Base-by-base conservation (phyloP, 164 flowering plant species). In the Piper betle region DNA sequence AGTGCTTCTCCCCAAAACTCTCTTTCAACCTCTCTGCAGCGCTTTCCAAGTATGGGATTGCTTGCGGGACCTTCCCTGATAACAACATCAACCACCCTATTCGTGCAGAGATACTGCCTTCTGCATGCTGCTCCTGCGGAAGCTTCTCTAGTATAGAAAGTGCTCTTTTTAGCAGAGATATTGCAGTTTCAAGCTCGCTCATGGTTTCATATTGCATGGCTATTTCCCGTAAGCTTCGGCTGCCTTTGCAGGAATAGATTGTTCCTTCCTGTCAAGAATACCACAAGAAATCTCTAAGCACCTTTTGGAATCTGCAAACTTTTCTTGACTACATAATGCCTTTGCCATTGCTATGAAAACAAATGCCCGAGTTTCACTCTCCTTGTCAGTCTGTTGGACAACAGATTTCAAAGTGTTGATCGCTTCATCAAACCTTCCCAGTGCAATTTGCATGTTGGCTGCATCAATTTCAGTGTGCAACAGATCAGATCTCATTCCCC, bases 1-100 rank as follows among this genome's bases (percentile, higher is more conserved):
- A 92, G 75, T 89, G 98, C 66, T 83, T 85, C 17, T 85, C 57
- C 50, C 97, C 98, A 75, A 89, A 92, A 74, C 97, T 77, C 73
- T 86, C 96, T 71, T 74, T 84, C 73, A 89, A 66, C 52, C 74
- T 86, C 63, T 89, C 91, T 0, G 79, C 96, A 20, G 90, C 98
- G 75, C 77, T 82, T 79, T 92, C 98, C 83, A 92, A 72, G 69
- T 80, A 87, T 16, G 94, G 87, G 65, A 92, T 78, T 39, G 97
- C 89, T 72, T 86, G 78, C 13, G 74, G 65, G 53, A 89, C 98
- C 70, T 83, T 82, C 43, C 96, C 98, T 0, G 86, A 84, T 74
- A 92, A 63, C 62, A 89, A 42, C 65, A 85, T 87, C 68, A 92
- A 69, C 93, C 93, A 87, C 19, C 98, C 98, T 39, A 92, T 66